Percentiles rank a stretch among this genome's conserved stretches.
Evolutionary conservation across 169 alveolate genomes (phyloP).

Genomic region (Eimeria falciformis): DNA sequence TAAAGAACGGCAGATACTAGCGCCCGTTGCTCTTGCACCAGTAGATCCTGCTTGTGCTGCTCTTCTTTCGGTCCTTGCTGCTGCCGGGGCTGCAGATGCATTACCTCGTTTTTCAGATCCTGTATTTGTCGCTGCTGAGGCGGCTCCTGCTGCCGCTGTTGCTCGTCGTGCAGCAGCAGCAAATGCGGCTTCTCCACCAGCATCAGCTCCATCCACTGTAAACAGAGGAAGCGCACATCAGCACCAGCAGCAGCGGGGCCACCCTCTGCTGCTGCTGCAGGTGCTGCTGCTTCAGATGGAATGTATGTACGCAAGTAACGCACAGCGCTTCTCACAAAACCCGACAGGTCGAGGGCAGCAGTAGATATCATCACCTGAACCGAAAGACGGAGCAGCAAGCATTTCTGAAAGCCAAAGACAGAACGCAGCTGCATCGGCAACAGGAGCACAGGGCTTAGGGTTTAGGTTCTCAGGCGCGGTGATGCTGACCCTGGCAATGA

Average conservation of each 20-base stretch:
- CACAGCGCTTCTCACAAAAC: conserved; percentile 66
- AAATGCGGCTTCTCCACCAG: conserved; percentile 54
- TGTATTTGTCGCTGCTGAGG: conserved; percentile 1
- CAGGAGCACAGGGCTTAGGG: no score
- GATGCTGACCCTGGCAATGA: conserved; percentile 72
- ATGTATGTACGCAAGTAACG: conserved; percentile 23
- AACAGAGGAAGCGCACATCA: conserved; percentile 66
- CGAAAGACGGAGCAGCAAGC: not conserved
- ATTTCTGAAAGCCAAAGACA: no score
- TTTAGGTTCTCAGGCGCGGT: no score
- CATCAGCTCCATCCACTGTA: conserved; percentile 74
- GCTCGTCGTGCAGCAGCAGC: conserved; percentile 12
- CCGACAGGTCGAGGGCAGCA: conserved; percentile 66
- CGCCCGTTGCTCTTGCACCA: conserved; percentile 49
- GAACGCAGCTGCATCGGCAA: no score
- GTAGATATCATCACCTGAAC: conserved; percentile 55
- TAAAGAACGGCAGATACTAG: conserved; percentile 61
- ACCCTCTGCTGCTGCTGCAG: conserved; percentile 3
- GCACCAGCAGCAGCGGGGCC: conserved; percentile 28
- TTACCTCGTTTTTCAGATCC: not conserved
- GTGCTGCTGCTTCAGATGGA: conserved; percentile 11
- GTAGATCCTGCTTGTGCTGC: not conserved
- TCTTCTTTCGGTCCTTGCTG: not conserved
- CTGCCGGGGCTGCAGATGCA: conserved; percentile 45
- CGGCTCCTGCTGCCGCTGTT: conserved; percentile 41